phyloP scores from a whole-genome alignment of 345 rosid genomes.

The Arabis hirsuta region DNA sequence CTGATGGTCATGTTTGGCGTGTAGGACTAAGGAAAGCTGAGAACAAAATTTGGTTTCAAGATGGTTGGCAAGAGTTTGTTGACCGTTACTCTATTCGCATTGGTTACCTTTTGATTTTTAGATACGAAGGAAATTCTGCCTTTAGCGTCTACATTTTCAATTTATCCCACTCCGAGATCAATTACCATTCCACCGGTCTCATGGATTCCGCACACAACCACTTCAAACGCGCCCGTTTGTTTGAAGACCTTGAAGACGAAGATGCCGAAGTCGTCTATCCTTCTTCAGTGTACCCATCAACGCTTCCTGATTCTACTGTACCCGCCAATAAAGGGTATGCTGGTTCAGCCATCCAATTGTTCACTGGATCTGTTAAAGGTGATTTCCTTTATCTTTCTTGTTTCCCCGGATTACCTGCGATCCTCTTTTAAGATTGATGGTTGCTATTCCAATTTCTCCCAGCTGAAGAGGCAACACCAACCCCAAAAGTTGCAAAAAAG shows the following conservation, averaged over 20 bases:
- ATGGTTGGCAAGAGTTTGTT: conserved; percentile 86
- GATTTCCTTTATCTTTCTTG: conserved; percentile 8
- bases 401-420: not conserved
- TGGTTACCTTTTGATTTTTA: conserved; percentile 79
- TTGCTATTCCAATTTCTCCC: conserved; percentile 26
- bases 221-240: conserved; percentile 63
- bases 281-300: conserved; percentile 36
- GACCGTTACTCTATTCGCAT: conserved; percentile 70
- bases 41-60: conserved; percentile 75
- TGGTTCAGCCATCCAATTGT: conserved; percentile 60
- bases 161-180: conserved; percentile 69
- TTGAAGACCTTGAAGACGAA: conserved; percentile 77
- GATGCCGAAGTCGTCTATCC: conserved; percentile 52
- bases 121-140: conserved; percentile 83
- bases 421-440: not conserved
- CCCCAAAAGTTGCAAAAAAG: conserved; percentile 52
- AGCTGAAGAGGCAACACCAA: conserved; percentile 48
- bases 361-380: conserved; percentile 48
- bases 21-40: conserved; percentile 75
- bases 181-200: conserved; percentile 55
- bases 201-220: conserved; percentile 47
- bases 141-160: conserved; percentile 79
- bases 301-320: conserved; percentile 37
- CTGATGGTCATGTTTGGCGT: conserved; percentile 75
- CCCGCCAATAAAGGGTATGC: conserved; percentile 47